Conservation (phyloP, 441 rosid species). For the Brassica hybrid region DNA sequence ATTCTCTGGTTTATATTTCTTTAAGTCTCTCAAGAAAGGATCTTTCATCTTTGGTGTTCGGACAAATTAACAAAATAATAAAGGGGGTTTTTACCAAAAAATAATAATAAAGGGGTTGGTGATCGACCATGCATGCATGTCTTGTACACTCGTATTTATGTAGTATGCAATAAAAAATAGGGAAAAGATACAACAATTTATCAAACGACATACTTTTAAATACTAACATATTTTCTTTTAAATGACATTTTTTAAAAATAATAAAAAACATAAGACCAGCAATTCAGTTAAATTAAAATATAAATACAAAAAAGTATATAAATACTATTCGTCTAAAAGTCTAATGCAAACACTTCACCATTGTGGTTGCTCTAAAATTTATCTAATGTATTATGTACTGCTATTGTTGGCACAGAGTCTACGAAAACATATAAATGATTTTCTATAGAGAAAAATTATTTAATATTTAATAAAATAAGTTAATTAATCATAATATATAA, state of each 20-base stretch:
- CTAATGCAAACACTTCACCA: neutral
- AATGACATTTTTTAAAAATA: no score
- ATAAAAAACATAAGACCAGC: neutral
- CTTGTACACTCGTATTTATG: neutral
- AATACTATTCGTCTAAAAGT: neutral
- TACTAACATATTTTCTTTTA: neutral
- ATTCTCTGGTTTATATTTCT: neutral
- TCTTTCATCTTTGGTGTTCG: constrained; percentile 19
- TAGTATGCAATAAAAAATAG: neutral
- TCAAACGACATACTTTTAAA: neutral
- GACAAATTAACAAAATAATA: constrained; percentile 16
- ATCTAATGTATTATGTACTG: neutral
- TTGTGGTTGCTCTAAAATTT: neutral
- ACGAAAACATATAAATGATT: neutral
- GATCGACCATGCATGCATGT: constrained; percentile 28
- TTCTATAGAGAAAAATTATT: neutral
- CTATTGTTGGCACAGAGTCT: neutral
- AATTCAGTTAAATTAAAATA: neutral
- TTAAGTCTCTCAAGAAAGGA: neutral
- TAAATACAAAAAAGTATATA: no score
- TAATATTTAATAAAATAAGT: neutral
- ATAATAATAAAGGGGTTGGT: constrained; percentile 38
- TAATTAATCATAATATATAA: neutral
- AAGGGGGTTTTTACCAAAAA: no score
- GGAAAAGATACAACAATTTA: neutral